Base-by-base conservation (phyloP, 2,329 filamentous ascomycete genomes). In the Pestalotiopsis sp. region DNA sequence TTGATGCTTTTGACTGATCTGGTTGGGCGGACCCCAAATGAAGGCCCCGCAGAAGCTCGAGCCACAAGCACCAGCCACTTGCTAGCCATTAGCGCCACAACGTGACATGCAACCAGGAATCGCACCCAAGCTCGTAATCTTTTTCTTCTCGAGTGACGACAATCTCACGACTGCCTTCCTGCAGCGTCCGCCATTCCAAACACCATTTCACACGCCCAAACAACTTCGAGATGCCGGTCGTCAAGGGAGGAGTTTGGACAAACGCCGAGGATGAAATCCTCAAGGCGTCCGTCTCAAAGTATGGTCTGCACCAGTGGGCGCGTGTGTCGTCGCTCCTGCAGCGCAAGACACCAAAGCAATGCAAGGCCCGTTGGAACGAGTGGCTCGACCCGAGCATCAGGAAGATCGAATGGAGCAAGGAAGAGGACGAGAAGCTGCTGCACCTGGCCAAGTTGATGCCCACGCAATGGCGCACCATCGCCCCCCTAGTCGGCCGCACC, bases 381-480 rank as follows among this genome's bases (percentile, higher is more conserved):
- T 99, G 96, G 95, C 89, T 99, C 73, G 96, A 99, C 78, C 96
- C 96, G 23, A 93, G 93, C 79, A 98, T 99, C 84, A 93, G 95
- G 78, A 99, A 99, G 86, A 96, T 97, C 75, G 96, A 99, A 84
- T 99, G 96, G 95, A 97, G 94, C 79, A 93, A 96, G 78, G 96
- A 99, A 82, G 96, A 99, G 80, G 96, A 99, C 80, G 96, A 99
- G 85, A 98, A 97, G 84, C 87, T 99, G 70, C 83, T 99, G 76
- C 96, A 98, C 78, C 87, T 99, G 77, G 96, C 96, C 71, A 99
- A 98, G 87, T 87, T 99, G 83, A 97, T 99, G 92, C 96, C 96
- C 68, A 98, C 95, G 36, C 96, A 99, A 88, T 99, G 96, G 96
- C 92, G 96, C 77, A 98, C 96, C 62, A 98, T 99, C 78, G 95